These are phyloP conservation scores for Paracoccidioides brasiliensis DNA, from an alignment of 2,329 filamentous ascomycete species.

Conservation along the genomic window DNA sequence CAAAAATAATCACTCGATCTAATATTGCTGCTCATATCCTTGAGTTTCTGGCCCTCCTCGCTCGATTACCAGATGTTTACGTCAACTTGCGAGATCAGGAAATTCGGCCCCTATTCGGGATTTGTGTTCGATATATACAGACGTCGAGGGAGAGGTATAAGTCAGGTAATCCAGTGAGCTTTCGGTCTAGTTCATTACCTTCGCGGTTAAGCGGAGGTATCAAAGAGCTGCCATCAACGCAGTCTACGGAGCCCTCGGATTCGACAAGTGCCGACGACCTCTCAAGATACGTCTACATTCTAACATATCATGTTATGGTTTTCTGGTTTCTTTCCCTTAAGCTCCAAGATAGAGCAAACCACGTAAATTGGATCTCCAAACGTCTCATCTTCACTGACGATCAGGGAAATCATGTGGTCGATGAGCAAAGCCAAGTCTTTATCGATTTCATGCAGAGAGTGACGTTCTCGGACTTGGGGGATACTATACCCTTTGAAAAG, in stretches of 20 bases:
- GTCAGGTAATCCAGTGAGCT: slow-evolving; percentile 18
- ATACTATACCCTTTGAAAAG: slow-evolving; percentile 37
- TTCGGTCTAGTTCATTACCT: slow-evolving; percentile 23
- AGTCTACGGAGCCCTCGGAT: slow-evolving; percentile 20
- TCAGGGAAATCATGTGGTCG: slow-evolving; percentile 59
- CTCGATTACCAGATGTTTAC: slow-evolving; percentile 70
- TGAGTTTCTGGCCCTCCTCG: slow-evolving; percentile 84
- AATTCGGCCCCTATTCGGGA: slow-evolving; percentile 86
- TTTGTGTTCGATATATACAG: slow-evolving; percentile 87
- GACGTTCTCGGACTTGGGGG: slow-evolving; percentile 71
- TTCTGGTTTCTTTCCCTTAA: slow-evolving; percentile 94
- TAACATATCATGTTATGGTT: slow-evolving; percentile 89
- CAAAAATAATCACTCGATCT: slow-evolving; percentile 87
- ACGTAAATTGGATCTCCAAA: slow-evolving; percentile 82
- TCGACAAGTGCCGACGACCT: slow-evolving; percentile 53
- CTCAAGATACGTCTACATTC: slow-evolving; percentile 82
- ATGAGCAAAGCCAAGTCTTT: slow-evolving; percentile 87
- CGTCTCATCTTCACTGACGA: slow-evolving; percentile 67
- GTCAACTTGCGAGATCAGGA: slow-evolving; percentile 84
- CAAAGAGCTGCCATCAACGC: slow-evolving; percentile 27
- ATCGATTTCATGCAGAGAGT: slow-evolving; percentile 91
- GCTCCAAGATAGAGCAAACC: slow-evolving; percentile 65
- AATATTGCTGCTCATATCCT: slow-evolving; percentile 88
- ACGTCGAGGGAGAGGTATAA: slow-evolving; percentile 56
- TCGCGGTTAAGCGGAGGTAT: slow-evolving; percentile 32